Evolutionary conservation across 352 stramenopile species (phyloP).

Genomic region (Pythium graminicola): DNA sequence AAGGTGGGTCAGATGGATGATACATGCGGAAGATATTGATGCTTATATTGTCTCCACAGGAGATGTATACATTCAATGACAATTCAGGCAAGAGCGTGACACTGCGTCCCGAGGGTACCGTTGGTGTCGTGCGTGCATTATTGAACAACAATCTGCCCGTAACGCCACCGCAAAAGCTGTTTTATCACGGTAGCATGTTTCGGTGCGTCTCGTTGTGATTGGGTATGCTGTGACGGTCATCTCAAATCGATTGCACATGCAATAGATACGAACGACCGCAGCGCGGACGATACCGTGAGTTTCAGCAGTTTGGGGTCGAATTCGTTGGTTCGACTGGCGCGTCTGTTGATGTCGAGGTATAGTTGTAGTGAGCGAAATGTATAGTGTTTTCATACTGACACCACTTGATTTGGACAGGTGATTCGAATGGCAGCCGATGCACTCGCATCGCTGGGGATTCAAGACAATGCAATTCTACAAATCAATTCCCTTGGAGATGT

Average conservation of each 20-base stretch:
- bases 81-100: slow-evolving; percentile 85
- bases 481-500: slow-evolving; percentile 77
- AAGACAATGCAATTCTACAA: slow-evolving; percentile 55
- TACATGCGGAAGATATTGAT: not conserved
- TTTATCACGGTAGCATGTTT: slow-evolving; percentile 84
- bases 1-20: no score
- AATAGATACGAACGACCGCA: slow-evolving; percentile 81
- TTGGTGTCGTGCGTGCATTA: slow-evolving; percentile 69
- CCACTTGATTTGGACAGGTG: slow-evolving; percentile 30
- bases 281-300: slow-evolving; percentile 79
- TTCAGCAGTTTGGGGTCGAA: slow-evolving; percentile 86
- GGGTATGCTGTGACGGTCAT: no score
- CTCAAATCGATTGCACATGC: no score
- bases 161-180: slow-evolving; percentile 72
- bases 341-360: slow-evolving; percentile 75
- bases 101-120: slow-evolving; percentile 78
- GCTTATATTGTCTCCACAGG: slow-evolving; percentile 27
- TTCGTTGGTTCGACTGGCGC: slow-evolving; percentile 71
- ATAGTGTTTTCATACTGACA: not conserved
- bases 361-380: no score
- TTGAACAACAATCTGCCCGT: slow-evolving; percentile 74
- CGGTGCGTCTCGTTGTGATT: slow-evolving; percentile 36
- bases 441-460: slow-evolving; percentile 46
- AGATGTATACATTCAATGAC: slow-evolving; percentile 88
- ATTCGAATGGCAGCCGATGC: slow-evolving; percentile 72